These are phyloP conservation scores for Penicillium cosmopolitanum DNA, from an alignment of 495 filamentous ascomycete genomes.

Conservation along the genomic window DNA sequence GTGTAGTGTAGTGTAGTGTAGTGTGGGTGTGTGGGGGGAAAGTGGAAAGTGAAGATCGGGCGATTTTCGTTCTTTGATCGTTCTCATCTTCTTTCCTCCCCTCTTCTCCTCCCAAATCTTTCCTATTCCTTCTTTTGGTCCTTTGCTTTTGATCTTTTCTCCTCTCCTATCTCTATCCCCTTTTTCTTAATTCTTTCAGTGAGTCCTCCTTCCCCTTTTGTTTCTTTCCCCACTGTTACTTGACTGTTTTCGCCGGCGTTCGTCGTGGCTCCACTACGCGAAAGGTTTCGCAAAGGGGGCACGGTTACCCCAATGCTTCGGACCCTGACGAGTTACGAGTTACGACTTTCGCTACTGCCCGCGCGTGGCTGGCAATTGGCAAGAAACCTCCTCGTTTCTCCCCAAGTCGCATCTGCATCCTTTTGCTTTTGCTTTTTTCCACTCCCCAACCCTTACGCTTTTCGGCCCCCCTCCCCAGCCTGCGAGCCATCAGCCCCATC, in stretches of 20 bases:
- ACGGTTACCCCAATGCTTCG: constrained; percentile 21
- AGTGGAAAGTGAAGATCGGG: constrained; percentile 8
- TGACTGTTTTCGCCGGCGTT: constrained; percentile 16
- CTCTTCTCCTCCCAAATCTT: constrained; percentile 2
- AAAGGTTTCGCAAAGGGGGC: constrained; percentile 33
- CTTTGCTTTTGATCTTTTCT: neutral
- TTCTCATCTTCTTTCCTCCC: constrained; percentile 5
- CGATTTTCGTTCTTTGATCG: constrained; percentile 12
- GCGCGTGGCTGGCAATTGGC: constrained; percentile 6
- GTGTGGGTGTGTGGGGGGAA: constrained; percentile 10
- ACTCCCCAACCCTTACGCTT: neutral
- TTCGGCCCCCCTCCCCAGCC: constrained; percentile 3
- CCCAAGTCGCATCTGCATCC: neutral
- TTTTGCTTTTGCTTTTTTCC: constrained; percentile 4
- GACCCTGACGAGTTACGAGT: constrained; percentile 12
- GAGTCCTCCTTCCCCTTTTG: neutral
- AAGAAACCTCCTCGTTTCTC: constrained; percentile 3
- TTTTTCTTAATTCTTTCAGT: neutral
- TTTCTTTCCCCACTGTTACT: constrained; percentile 15
- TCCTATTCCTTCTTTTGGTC: neutral
- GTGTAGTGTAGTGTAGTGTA: constrained; percentile 10
- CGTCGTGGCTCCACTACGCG: constrained; percentile 29
- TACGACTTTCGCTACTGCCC: neutral
- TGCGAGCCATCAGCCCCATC: constrained; percentile 14
- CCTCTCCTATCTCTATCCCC: neutral